phyloP scores from a whole-genome alignment of 192 early-diverging fungal genomes.

The Linnemannia hyalina region DNA sequence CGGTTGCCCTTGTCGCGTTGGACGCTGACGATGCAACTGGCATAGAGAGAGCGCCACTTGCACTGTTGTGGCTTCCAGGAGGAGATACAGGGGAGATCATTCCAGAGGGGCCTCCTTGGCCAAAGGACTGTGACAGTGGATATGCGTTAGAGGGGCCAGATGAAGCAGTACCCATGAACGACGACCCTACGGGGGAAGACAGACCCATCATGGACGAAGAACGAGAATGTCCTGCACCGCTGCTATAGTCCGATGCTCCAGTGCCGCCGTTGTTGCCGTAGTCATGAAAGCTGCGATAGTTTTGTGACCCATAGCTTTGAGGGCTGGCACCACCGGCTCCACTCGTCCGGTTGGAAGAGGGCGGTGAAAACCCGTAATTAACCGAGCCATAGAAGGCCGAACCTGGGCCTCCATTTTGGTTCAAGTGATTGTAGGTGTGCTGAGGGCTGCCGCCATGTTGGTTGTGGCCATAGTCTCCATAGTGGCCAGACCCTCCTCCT shows the following conservation, averaged over 20 bases:
- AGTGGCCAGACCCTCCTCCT: constrained; percentile 18
- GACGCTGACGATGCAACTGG: constrained; percentile 14
- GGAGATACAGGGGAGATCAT: constrained; percentile 51
- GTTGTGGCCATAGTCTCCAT: constrained; percentile 32
- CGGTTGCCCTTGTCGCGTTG: constrained; percentile 20
- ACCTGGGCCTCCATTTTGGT: constrained; percentile 22
- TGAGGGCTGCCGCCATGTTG: constrained; percentile 3
- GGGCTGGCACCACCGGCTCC: constrained; percentile 8
- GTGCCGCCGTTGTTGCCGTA: constrained; percentile 17
- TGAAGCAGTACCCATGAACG: constrained; percentile 34
- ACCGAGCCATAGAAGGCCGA: constrained; percentile 32
- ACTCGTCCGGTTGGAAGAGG: not conserved
- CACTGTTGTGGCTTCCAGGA: constrained; percentile 24
- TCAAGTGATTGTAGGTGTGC: constrained; percentile 19
- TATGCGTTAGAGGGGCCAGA: constrained; percentile 30
- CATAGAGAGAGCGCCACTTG: constrained; percentile 15
- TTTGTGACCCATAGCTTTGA: constrained; percentile 26
- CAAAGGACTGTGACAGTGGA: constrained; percentile 48
- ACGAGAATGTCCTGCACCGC: constrained; percentile 28
- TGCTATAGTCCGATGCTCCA: constrained; percentile 20
- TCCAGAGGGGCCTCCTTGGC: constrained; percentile 21
- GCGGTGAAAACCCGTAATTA: constrained; percentile 29
- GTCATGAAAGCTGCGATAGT: constrained; percentile 37
- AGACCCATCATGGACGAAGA: constrained; percentile 48
- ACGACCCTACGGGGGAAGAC: constrained; percentile 36